A percentile compares a stretch with the other conserved stretches of the same genome.
phyloP scores from a whole-genome alignment of 805 yeast species.

The Nakazawaea ambrosiae region DNA sequence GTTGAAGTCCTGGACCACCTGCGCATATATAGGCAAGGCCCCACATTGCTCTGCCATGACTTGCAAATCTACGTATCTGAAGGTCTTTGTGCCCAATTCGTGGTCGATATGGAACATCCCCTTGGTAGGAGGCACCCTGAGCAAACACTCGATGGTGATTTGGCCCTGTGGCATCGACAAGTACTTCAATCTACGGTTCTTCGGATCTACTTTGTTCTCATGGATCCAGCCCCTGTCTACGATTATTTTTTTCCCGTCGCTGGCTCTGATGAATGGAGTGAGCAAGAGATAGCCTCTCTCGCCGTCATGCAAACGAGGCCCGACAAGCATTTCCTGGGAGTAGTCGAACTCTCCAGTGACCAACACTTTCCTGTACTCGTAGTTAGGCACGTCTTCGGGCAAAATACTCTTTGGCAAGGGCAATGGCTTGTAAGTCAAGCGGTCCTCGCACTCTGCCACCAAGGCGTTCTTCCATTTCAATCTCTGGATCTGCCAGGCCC shows the following conservation, averaged over 20 bases:
- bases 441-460: constrained; percentile 76
- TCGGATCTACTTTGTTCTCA: constrained; percentile 57
- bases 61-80: constrained; percentile 73
- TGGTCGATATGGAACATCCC: constrained; percentile 63
- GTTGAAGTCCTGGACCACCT: constrained; percentile 58
- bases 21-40: constrained; percentile 68
- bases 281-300: constrained; percentile 69
- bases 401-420: constrained; percentile 63
- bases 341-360: constrained; percentile 77
- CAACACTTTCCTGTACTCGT: constrained; percentile 78
- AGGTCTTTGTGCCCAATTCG: constrained; percentile 58
- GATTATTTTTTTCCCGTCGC: constrained; percentile 70
- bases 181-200: constrained; percentile 50
- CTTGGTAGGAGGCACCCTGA: constrained; percentile 60
- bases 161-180: constrained; percentile 68
- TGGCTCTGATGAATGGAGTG: constrained; percentile 73
- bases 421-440: constrained; percentile 65
- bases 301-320: constrained; percentile 76
- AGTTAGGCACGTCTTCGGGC: constrained; percentile 59
- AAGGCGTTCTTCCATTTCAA: constrained; percentile 82
- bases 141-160: constrained; percentile 65
- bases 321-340: constrained; percentile 82
- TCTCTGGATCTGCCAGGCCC: constrained; percentile 89
- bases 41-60: constrained; percentile 70
- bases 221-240: constrained; percentile 91